Conservation (phyloP, 2,329 filamentous ascomycete genomes). For the Venturia oleaginea region DNA sequence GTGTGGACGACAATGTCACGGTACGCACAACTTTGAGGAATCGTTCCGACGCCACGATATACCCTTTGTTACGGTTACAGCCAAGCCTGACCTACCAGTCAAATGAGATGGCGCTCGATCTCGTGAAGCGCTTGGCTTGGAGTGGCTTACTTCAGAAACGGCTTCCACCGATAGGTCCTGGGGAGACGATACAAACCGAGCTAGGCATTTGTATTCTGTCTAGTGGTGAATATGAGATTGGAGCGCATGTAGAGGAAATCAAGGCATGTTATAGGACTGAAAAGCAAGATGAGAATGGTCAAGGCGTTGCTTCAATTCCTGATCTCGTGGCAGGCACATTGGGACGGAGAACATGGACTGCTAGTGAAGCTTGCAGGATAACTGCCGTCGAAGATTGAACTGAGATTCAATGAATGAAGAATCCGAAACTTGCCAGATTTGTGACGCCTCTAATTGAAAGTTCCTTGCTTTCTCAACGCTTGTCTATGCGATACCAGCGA, state of each 20-base stretch:
- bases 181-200: conserved; percentile 49
- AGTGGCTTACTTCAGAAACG: conserved; percentile 74
- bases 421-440: neutral
- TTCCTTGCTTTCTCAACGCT: neutral
- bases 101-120: conserved; percentile 64
- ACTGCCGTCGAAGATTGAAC: conserved; percentile 17
- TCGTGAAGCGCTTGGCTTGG: conserved; percentile 74
- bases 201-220: conserved; percentile 69
- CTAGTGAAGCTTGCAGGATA: conserved; percentile 25
- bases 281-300: conserved; percentile 15
- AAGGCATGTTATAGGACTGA: conserved; percentile 22
- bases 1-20: conserved; percentile 56
- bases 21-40: conserved; percentile 67
- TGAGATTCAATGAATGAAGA: neutral
- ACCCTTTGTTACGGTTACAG: conserved; percentile 65
- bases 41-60: conserved; percentile 56
- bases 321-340: conserved; percentile 1
- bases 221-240: conserved; percentile 73
- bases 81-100: conserved; percentile 68
- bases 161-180: conserved; percentile 53
- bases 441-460: neutral
- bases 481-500: too few species aligned
- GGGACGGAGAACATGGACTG: conserved; percentile 26
- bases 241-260: conserved; percentile 73
- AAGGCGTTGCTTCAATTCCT: conserved; percentile 15